These are phyloP conservation scores for Mycoemilia scoparia DNA, from an alignment of 192 early-diverging fungal genomes.

Conservation along the genomic window DNA sequence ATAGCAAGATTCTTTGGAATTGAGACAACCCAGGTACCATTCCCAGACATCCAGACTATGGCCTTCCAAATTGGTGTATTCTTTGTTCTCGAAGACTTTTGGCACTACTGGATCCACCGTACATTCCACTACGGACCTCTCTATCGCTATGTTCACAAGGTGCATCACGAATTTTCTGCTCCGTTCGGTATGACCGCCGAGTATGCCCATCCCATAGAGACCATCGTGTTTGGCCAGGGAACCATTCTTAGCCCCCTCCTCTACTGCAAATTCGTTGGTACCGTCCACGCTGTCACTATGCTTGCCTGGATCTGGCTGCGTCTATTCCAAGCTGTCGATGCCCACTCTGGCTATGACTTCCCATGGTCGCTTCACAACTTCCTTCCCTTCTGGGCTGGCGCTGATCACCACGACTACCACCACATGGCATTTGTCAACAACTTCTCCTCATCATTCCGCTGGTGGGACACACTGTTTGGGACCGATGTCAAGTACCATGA, in stretches of 20 bases:
- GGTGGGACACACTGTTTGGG: constrained; percentile 78
- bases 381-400: constrained; percentile 76
- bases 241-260: constrained; percentile 64
- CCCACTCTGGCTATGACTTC: constrained; percentile 90
- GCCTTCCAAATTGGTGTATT: constrained; percentile 48
- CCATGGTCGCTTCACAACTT: constrained; percentile 82
- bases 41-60: constrained; percentile 58
- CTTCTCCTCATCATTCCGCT: constrained; percentile 71
- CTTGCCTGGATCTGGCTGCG: constrained; percentile 66
- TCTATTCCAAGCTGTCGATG: constrained; percentile 67
- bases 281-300: constrained; percentile 73
- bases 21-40: constrained; percentile 59
- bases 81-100: constrained; percentile 75
- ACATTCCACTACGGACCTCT: constrained; percentile 69
- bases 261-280: constrained; percentile 40
- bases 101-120: constrained; percentile 83
- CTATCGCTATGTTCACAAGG: constrained; percentile 86
- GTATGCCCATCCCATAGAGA: constrained; percentile 80
- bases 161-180: constrained; percentile 81
- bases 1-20: constrained; percentile 68
- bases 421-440: constrained; percentile 64
- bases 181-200: constrained; percentile 78
- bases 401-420: constrained; percentile 90
- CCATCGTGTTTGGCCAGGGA: constrained; percentile 66
- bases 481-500: constrained; percentile 64